Evolutionary conservation across 1,284 basidiomycete genomes (phyloP).

Genomic region (Volvariella surrecta): DNA sequence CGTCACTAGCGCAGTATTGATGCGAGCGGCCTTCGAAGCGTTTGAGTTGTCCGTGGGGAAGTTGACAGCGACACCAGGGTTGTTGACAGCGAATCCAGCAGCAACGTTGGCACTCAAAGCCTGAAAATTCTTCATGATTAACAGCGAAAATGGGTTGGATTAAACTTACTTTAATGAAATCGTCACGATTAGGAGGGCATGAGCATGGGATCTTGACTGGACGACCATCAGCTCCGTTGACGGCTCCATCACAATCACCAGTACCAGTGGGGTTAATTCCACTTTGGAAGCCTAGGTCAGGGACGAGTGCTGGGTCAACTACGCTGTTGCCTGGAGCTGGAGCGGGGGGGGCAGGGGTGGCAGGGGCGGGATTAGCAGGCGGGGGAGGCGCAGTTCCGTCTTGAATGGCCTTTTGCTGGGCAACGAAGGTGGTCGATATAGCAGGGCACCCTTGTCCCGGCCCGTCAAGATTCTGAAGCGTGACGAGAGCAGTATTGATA

Average conservation of each 20-base stretch:
- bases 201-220: slow-evolving; percentile 50
- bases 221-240: slow-evolving; percentile 33
- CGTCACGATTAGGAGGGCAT: slow-evolving; percentile 47
- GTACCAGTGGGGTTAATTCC: slow-evolving; percentile 45
- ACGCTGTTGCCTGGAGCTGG: slow-evolving; percentile 16
- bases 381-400: slow-evolving; percentile 18
- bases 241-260: slow-evolving; percentile 49
- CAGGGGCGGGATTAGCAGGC: slow-evolving; percentile 10
- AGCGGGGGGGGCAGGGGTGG: slow-evolving; percentile 12
- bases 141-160: not conserved
- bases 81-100: slow-evolving; percentile 51
- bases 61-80: slow-evolving; percentile 41
- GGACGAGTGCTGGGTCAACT: slow-evolving; percentile 39
- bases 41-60: slow-evolving; percentile 54
- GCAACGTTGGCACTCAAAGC: slow-evolving; percentile 49
- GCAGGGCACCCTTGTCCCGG: slow-evolving; percentile 46
- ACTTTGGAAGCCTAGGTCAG: slow-evolving; percentile 38
- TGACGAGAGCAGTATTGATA: slow-evolving; percentile 38
- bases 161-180: slow-evolving; percentile 39
- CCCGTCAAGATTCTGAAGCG: slow-evolving; percentile 45
- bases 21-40: slow-evolving; percentile 40
- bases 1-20: slow-evolving; percentile 40
- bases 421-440: slow-evolving; percentile 39
- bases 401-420: slow-evolving; percentile 36
- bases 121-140: slow-evolving; percentile 14